These are phyloP conservation scores for Rhizopogon vulgaris DNA, from an alignment of 768 basidiomycete species.

Conservation along the genomic window DNA sequence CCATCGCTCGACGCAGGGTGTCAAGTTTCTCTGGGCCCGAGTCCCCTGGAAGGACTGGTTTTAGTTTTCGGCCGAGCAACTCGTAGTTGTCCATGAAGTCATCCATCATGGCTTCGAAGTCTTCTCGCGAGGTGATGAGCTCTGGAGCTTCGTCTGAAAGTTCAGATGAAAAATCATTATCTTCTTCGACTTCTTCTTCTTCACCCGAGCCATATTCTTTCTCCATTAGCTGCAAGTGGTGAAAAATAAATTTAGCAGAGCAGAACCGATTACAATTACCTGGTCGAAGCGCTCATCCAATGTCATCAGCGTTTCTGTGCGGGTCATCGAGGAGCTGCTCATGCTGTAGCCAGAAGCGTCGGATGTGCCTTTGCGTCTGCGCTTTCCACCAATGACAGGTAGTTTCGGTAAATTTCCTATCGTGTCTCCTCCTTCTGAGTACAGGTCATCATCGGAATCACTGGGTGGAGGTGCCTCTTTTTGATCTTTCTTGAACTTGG, in stretches of 20 bases:
- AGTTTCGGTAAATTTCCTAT: constrained; percentile 68
- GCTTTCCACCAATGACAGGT: constrained; percentile 74
- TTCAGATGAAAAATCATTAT: constrained; percentile 32
- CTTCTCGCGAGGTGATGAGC: constrained; percentile 75
- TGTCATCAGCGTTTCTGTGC: constrained; percentile 82
- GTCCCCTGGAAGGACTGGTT: constrained; percentile 65
- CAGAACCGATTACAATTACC: constrained; percentile 36
- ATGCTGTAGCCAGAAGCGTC: constrained; percentile 94
- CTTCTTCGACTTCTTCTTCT: constrained; percentile 36
- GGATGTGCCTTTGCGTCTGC: constrained; percentile 65
- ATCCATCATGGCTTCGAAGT: constrained; percentile 87
- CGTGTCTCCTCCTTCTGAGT: constrained; percentile 76
- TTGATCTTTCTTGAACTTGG: constrained; percentile 64
- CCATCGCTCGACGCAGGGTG: constrained; percentile 71
- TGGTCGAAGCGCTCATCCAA: constrained; percentile 94
- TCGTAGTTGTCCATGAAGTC: constrained; percentile 93
- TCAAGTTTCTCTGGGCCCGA: constrained; percentile 75
- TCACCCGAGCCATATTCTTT: constrained; percentile 70
- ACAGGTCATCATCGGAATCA: constrained; percentile 46
- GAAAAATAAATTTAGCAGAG: background rate
- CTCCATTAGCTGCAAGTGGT: constrained; percentile 53
- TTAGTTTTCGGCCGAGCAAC: constrained; percentile 82
- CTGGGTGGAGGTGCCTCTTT: constrained; percentile 14
- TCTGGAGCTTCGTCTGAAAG: constrained; percentile 52
- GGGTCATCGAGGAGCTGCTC: constrained; percentile 94